Conservation (phyloP, 192 early-diverging fungal genomes). For the Backusella psychrophila region DNA sequence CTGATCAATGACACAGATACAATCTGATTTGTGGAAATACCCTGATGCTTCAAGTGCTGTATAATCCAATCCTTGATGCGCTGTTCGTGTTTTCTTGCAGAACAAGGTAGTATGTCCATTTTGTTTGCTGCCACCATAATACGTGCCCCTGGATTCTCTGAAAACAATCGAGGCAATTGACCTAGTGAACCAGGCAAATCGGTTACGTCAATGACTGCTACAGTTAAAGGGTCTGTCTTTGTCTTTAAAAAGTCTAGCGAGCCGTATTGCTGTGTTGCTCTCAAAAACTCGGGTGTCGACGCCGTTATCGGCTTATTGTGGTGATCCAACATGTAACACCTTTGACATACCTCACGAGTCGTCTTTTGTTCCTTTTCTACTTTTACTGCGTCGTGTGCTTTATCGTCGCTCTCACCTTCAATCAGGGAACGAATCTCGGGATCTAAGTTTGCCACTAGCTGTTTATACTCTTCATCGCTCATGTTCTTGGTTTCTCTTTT, state of each 20-base stretch:
- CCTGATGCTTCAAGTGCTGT: slow-evolving; percentile 41
- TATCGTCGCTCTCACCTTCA: background rate
- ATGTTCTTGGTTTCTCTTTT: slow-evolving; percentile 25
- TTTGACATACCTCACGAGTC: slow-evolving; percentile 54
- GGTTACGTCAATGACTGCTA: slow-evolving; percentile 62
- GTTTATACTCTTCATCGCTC: slow-evolving; percentile 42
- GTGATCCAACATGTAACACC: slow-evolving; percentile 63
- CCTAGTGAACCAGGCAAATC: slow-evolving; percentile 68
- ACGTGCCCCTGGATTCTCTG: slow-evolving; percentile 23
- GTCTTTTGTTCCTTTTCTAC: slow-evolving; percentile 8
- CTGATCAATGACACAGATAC: slow-evolving; percentile 52
- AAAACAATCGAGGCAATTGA: slow-evolving; percentile 42
- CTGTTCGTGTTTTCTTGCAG: slow-evolving; percentile 41
- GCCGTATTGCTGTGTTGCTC: slow-evolving; percentile 51
- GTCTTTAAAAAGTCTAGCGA: slow-evolving; percentile 55
- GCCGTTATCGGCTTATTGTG: slow-evolving; percentile 38
- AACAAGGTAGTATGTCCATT: slow-evolving; percentile 61
- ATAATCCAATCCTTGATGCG: slow-evolving; percentile 54
- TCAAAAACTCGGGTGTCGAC: slow-evolving; percentile 9
- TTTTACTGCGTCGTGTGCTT: background rate
- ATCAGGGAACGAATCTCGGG: slow-evolving; percentile 30
- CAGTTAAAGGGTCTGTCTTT: slow-evolving; percentile 46
- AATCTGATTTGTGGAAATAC: slow-evolving; percentile 29
- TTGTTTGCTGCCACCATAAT: slow-evolving; percentile 74
- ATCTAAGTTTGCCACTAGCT: slow-evolving; percentile 39